Evolutionary conservation across 352 stramenopile species (phyloP), one percentile per base, ranked within the genome.

Genomic region (Phytophthora podocarpi): DNA sequence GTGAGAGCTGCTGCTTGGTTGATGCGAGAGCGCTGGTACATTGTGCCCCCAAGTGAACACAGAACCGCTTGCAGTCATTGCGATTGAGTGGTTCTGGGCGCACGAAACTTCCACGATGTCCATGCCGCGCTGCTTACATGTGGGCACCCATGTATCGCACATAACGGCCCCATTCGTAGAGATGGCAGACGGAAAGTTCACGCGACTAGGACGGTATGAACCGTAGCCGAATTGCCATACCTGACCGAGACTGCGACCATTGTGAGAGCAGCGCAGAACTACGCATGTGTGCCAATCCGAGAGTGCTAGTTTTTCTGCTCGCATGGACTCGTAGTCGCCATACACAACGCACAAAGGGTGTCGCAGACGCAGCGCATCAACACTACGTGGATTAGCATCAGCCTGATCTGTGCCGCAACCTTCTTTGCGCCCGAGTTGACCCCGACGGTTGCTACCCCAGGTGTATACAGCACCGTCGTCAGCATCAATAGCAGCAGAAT

Each of bases 1-100:
- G 20, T 28, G 45, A 5, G 21, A 46, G 21, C 11, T 57, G 20
- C 26, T 63, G 18, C 30, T 70, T 5, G 57, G 40, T 40, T 72
- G 60, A 30, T 90, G 78, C 23, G 80, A 90, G 1, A 91, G 74
- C 42, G 82, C 78, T 28, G 82, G 77, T 26, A 71, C 74, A 56
- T 90, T 89, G 52, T 90, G 81, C 0, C 85, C 78, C 83, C 85
- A 95, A 15, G 82, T 91, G 53, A 84, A 93, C 0, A 95, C 85
- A 1, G 72, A 73, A 15, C 85, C 85, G 21, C 72, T 76, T 21
- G 72, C 65, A 26, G 68, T 77, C n/a, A 93, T 59, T 9, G 82
- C 85, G 24, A 95, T 95, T 9, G 83, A 93, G 42, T 95, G 83
- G 32, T 91, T 89, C 32, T 78, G 80, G 11, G 85, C 85, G 36